phyloP scores from a whole-genome alignment of 2,329 filamentous ascomycete species.

The Trichophyton rubrum region DNA sequence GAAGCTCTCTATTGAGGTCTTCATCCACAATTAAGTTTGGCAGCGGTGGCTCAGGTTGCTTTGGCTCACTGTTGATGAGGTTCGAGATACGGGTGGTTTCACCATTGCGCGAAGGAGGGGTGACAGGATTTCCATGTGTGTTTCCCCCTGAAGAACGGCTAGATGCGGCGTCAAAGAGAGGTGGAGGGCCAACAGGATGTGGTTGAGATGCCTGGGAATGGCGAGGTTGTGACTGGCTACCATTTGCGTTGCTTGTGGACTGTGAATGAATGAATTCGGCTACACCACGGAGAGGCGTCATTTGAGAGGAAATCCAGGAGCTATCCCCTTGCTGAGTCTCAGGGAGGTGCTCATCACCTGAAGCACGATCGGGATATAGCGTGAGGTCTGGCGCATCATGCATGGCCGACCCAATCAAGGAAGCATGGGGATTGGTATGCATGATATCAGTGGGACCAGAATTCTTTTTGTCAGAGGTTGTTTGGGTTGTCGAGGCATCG shows the following conservation, averaged over 20 bases:
- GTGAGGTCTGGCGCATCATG: slow-evolving; percentile 44
- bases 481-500: slow-evolving; percentile 78
- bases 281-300: slow-evolving; percentile 16
- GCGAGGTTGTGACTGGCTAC: slow-evolving; percentile 27
- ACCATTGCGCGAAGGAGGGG: neutral
- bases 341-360: slow-evolving; percentile 48
- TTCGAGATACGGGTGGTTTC: neutral
- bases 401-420: slow-evolving; percentile 24
- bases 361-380: slow-evolving; percentile 37
- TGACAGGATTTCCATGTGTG: neutral
- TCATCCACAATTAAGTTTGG: slow-evolving; percentile 31
- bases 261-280: slow-evolving; percentile 22
- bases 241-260: slow-evolving; percentile 15
- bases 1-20: slow-evolving; percentile 43
- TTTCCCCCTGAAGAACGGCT: neutral
- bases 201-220: slow-evolving; percentile 19
- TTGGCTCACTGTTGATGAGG: neutral
- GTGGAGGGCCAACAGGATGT: slow-evolving; percentile 28
- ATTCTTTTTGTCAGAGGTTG: slow-evolving; percentile 70
- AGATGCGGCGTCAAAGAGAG: slow-evolving; percentile 21
- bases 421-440: slow-evolving; percentile 55
- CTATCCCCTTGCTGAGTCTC: slow-evolving; percentile 47
- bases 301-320: slow-evolving; percentile 24
- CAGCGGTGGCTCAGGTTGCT: neutral
- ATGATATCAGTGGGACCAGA: slow-evolving; percentile 60